Evolutionary conservation across 106 monocot species (phyloP).

Genomic region (Ottelia alismoides): DNA sequence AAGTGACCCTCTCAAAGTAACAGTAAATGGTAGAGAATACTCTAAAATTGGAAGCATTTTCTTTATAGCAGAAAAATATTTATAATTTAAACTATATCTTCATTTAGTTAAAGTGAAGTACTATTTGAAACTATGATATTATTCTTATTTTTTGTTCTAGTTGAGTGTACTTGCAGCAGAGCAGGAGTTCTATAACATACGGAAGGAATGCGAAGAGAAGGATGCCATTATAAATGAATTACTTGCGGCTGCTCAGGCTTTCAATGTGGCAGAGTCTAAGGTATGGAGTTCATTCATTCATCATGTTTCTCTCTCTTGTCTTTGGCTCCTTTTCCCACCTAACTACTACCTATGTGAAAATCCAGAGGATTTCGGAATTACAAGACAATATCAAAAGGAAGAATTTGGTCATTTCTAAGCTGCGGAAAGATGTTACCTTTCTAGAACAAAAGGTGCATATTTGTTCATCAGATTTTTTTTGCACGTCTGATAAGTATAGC

Average conservation of each 20-base stretch:
- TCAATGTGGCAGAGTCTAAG: conserved; percentile 49
- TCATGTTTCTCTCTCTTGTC: conserved; percentile 42
- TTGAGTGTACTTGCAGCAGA: conserved; percentile 30
- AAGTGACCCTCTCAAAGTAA: no score
- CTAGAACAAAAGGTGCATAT: conserved; percentile 8
- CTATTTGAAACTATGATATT: no score
- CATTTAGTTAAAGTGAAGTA: no score
- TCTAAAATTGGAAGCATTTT: no score
- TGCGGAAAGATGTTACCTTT: conserved; percentile 2
- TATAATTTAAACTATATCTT: no score
- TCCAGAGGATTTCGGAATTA: no score
- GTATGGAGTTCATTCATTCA: conserved; percentile 28
- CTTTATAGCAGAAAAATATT: no score
- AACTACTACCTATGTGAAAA: conserved; percentile 31
- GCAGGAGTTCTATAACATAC: conserved; percentile 65
- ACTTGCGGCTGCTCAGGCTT: conserved; percentile 25
- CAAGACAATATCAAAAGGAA: no score
- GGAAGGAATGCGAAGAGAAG: conserved; percentile 84
- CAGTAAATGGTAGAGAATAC: no score
- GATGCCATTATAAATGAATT: conserved; percentile 70
- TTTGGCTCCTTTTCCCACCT: conserved; percentile 29
- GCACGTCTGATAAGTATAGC: no score
- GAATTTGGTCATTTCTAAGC: conserved; percentile 6
- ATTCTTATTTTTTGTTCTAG: not conserved
- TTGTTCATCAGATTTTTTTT: no score